Conservation (phyloP, 306 rosid genomes). For the Ceratonia siliqua region DNA sequence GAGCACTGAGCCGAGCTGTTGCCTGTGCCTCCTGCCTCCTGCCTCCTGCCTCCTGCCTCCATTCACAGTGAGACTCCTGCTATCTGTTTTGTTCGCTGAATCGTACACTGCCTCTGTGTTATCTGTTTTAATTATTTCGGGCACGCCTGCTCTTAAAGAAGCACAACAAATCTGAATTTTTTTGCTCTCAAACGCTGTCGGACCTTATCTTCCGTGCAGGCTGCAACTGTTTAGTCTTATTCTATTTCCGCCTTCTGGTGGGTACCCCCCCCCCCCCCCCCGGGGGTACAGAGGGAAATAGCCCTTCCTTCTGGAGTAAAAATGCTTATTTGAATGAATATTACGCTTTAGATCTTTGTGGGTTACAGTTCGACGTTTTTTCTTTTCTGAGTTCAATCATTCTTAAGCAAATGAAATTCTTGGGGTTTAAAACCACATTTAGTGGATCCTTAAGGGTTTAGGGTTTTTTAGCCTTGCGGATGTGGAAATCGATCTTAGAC, state of each 20-base stretch:
- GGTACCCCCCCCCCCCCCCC: not conserved
- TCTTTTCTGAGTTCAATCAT: not conserved
- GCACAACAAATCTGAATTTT: not conserved
- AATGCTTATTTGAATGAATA: not conserved
- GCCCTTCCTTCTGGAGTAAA: not conserved
- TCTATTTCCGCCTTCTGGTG: not conserved
- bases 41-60: no score
- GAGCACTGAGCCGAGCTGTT: conserved; percentile 8
- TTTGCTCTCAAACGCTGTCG: not conserved
- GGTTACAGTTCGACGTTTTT: not conserved
- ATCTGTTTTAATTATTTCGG: not conserved
- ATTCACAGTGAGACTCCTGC: conserved; percentile 22
- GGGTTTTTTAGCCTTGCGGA: conserved; percentile 42
- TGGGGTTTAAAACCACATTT: not conserved
- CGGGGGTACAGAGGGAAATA: not conserved
- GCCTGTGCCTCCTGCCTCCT: no score
- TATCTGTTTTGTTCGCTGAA: not conserved
- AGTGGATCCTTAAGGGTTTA: conserved; percentile 37
- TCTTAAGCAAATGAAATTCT: not conserved
- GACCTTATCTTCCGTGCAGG: not conserved
- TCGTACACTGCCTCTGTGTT: not conserved
- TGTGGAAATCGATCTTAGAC: not conserved
- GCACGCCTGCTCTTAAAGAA: not conserved
- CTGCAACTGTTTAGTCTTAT: not conserved
- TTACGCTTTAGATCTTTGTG: conserved; percentile 11